A percentile compares a stretch with the other conserved stretches of the same genome.
Conservation (phyloP, 2,329 filamentous ascomycete genomes). For the Pseudogymnoascus verrucosus region DNA sequence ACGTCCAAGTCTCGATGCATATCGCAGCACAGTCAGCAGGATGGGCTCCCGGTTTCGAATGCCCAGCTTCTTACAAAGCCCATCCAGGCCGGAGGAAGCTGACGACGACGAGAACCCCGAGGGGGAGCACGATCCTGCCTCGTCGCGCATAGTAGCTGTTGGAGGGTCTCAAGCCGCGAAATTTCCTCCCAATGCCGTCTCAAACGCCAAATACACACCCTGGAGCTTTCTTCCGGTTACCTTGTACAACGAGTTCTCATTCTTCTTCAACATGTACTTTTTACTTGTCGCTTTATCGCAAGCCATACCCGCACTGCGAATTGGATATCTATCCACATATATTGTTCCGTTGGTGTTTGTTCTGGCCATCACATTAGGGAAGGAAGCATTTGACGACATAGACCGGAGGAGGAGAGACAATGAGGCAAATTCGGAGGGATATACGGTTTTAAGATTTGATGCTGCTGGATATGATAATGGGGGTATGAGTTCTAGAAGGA, state of each 20-base stretch:
- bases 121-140: constrained; percentile 54
- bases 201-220: constrained; percentile 95
- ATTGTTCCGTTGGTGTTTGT: constrained; percentile 89
- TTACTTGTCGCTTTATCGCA: constrained; percentile 91
- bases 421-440: constrained; percentile 89
- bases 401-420: constrained; percentile 76
- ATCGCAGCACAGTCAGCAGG: constrained; percentile 35
- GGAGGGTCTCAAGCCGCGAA: constrained; percentile 64
- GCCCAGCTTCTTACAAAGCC: constrained; percentile 56
- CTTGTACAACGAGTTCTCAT: constrained; percentile 97
- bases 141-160: constrained; percentile 68
- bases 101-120: constrained; percentile 36
- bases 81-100: constrained; percentile 15
- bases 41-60: constrained; percentile 51
- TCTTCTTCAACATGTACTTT: constrained; percentile 99
- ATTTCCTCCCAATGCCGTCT: constrained; percentile 85
- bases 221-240: constrained; percentile 91
- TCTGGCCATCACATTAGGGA: constrained; percentile 82
- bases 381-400: constrained; percentile 93
- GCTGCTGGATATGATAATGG: constrained; percentile 37
- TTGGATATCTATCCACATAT: constrained; percentile 92
- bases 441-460: constrained; percentile 67
- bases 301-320: constrained; percentile 78
- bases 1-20: constrained; percentile 32
- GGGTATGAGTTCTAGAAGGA: constrained; percentile 31